Conservation (phyloP, 2,329 filamentous ascomycete genomes). For the Aspergillus sp. region DNA sequence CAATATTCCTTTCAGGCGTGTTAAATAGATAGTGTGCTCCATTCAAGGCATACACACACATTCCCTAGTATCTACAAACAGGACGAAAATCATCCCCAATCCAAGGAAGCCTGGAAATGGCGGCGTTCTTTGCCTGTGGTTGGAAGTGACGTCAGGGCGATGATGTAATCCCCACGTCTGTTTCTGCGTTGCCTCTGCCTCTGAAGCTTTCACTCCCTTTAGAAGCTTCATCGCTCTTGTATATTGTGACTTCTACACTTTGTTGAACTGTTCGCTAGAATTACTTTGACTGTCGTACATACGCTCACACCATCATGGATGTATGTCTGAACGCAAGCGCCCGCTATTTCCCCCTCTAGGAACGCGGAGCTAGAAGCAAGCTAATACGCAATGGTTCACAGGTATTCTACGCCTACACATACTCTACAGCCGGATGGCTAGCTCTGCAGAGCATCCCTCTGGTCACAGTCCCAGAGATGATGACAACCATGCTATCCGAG, state of each 20-base stretch:
- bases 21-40: neutral
- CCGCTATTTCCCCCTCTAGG: neutral
- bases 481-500: constrained; percentile 59
- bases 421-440: constrained; percentile 46
- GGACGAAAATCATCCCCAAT: too few relatives aligned
- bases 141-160: neutral
- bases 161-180: neutral
- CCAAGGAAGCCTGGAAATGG: too few relatives aligned
- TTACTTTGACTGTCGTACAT: neutral
- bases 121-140: neutral
- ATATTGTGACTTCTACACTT: neutral
- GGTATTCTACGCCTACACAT: constrained; percentile 48
- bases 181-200: neutral
- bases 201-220: neutral
- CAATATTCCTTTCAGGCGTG: too few relatives aligned
- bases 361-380: neutral
- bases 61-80: too few relatives aligned
- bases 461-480: constrained; percentile 60
- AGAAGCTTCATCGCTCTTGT: neutral
- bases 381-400: constrained; percentile 20
- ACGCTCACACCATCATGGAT: constrained; percentile 15
- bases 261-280: neutral
- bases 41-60: neutral
- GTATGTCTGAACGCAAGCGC: constrained; percentile 9
- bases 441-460: constrained; percentile 52